Base-by-base conservation (phyloP, 345 rosid species). In the Eucalyptus grandis region DNA sequence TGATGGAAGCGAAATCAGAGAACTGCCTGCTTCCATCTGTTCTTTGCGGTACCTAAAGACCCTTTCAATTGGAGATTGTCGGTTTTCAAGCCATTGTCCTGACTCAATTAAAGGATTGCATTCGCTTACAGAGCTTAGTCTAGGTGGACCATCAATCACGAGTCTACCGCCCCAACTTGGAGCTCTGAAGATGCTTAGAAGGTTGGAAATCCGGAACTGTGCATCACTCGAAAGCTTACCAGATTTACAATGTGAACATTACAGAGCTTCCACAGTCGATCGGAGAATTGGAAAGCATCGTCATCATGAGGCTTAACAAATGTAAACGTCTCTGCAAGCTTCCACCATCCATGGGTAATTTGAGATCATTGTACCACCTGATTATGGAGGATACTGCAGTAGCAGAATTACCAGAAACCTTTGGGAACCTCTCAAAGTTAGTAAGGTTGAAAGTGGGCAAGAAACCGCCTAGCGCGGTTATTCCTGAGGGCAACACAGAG, bases 391-490 rank as follows among this genome's bases (percentile, higher is more conserved):
- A 43, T 86, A 94, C 94, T 8, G 91, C 93, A 4, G 88, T 95
- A 86, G 46, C 90, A 21, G 89, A 91, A 72, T 88, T 95, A 37
- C 95, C 96, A 5, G 92, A 88, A 44, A 90, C 90, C 80, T 93
- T 95, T 17, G 94, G 95, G 80, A 90, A 43, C 88, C 95, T 94
- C 37, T 89, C 95, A n/a, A 88, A 89, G 6, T 91, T 95, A 89
- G 87, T 88, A 87, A 87, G 30, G 2, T 81, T 95, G 91, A 67
- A 15, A 67, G 88, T 95, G 94, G 37, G 65, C 77, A 93, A 95
- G 87, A 65, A 77, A 67, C 93, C 91, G 3, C 46, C 2, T 37
- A 4, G 8, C 14, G 9, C 9, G 26, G 82, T 72, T 72, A 34
- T 10, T 37, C 14, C 46, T 72, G 82, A 34, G 43, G 43, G 22